These are phyloP conservation scores for Solioccasus polychromus DNA, from an alignment of 768 basidiomycete species.

Conservation along the genomic window DNA sequence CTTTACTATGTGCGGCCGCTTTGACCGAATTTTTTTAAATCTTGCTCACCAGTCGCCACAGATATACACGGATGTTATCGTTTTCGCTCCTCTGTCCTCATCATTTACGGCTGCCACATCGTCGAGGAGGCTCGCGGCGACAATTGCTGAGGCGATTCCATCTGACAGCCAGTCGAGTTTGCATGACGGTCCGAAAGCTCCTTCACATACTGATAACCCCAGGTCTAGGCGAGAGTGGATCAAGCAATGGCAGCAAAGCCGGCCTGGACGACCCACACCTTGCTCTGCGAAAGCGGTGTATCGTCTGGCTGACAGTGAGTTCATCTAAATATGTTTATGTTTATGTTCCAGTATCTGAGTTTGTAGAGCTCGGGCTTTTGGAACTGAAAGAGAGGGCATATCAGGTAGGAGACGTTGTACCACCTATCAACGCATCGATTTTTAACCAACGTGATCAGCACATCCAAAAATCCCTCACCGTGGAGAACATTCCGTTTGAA, in stretches of 20 bases:
- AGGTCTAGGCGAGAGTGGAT: conserved; percentile 67
- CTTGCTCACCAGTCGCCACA: conserved; percentile 26
- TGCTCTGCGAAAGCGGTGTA: conserved; percentile 86
- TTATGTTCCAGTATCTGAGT: not conserved
- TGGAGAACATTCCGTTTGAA: conserved; percentile 82
- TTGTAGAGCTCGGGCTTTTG: conserved; percentile 62
- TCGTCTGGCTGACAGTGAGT: conserved; percentile 77
- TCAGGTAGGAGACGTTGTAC: conserved; percentile 28
- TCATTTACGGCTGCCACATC: conserved; percentile 42
- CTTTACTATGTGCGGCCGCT: conserved; percentile 68
- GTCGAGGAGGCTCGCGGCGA: conserved; percentile 9
- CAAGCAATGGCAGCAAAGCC: conserved; percentile 56
- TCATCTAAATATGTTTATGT: not conserved
- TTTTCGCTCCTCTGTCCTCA: conserved; percentile 82
- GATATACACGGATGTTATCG: conserved; percentile 84
- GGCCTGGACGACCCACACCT: conserved; percentile 62
- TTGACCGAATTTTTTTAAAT: not conserved
- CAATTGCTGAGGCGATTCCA: conserved; percentile 19
- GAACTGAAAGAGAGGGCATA: conserved; percentile 76
- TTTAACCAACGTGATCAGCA: conserved; percentile 42
- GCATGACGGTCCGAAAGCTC: conserved; percentile 19
- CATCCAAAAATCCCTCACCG: conserved; percentile 70
- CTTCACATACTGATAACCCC: conserved; percentile 22
- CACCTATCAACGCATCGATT: not conserved
- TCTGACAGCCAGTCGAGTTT: conserved; percentile 37